Conservation (phyloP, 1,139 yeast species). For the Taphrina flavorubra region DNA sequence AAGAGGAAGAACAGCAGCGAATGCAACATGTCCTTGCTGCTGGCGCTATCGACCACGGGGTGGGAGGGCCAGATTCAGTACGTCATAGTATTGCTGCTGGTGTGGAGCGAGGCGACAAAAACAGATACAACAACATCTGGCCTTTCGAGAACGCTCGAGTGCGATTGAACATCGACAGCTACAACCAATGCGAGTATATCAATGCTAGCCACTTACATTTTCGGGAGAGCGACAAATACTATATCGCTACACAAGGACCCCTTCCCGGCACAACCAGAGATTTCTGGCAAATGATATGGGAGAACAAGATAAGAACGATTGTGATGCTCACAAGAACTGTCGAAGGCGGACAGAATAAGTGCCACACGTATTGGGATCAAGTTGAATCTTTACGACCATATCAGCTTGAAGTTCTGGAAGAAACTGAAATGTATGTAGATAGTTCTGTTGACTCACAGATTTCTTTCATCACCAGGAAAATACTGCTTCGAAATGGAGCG, state of each 20-base stretch:
- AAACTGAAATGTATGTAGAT: slow-evolving; percentile 1
- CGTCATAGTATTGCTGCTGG: slow-evolving; percentile 66
- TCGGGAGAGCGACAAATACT: slow-evolving; percentile 53
- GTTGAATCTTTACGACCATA: slow-evolving; percentile 11
- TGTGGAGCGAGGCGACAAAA: slow-evolving; percentile 68
- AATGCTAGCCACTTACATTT: slow-evolving; percentile 64
- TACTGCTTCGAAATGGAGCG: slow-evolving; percentile 31
- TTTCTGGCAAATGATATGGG: slow-evolving; percentile 77
- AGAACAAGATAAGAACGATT: slow-evolving; percentile 66
- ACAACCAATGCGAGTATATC: slow-evolving; percentile 58
- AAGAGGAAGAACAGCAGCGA: slow-evolving; percentile 53
- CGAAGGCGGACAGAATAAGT: slow-evolving; percentile 61
- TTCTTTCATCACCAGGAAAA: slow-evolving; percentile 43
- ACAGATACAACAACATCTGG: slow-evolving; percentile 78
- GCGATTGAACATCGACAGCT: slow-evolving; percentile 51
- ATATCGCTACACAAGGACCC: slow-evolving; percentile 89
- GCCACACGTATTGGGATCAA: slow-evolving; percentile 63
- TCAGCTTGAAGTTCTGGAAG: slow-evolving; percentile 3
- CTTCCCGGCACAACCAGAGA: slow-evolving; percentile 75
- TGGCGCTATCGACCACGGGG: slow-evolving; percentile 38
- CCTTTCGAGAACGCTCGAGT: slow-evolving; percentile 86
- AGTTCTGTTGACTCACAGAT: slow-evolving; percentile 42
- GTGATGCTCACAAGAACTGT: slow-evolving; percentile 68
- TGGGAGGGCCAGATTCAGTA: slow-evolving; percentile 47
- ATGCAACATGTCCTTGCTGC: slow-evolving; percentile 49